phyloP scores from a whole-genome alignment of 345 rosid species.

The Angophora floribunda region DNA sequence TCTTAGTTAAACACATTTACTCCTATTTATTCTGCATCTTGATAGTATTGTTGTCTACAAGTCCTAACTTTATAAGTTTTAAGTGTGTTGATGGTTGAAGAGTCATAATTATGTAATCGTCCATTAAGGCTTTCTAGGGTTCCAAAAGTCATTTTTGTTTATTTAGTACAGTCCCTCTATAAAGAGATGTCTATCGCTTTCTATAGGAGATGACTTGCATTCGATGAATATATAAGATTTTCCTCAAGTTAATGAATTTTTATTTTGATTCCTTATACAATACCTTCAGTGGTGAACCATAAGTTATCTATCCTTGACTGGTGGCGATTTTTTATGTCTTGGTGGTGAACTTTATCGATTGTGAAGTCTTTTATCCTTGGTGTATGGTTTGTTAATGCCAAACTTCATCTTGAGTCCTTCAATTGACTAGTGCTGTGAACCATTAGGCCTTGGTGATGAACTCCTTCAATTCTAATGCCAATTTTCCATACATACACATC shows the following conservation, averaged over 20 bases:
- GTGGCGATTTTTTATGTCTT: neutral
- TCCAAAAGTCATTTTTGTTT: neutral
- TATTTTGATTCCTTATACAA: neutral
- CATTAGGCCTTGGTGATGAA: too few relatives aligned
- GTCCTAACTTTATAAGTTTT: neutral
- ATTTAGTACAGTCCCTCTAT: neutral
- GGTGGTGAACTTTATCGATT: too few relatives aligned
- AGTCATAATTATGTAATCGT: neutral
- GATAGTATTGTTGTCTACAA: neutral
- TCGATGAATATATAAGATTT: neutral
- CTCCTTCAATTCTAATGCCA: neutral
- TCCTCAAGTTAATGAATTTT: neutral
- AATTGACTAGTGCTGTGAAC: neutral
- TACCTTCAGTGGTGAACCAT: neutral
- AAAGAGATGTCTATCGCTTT: neutral
- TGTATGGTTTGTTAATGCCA: too few relatives aligned
- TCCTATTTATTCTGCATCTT: neutral
- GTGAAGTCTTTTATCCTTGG: neutral
- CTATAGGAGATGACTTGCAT: neutral
- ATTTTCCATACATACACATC: neutral
- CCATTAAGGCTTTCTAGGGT: neutral
- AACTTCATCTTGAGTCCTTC: neutral
- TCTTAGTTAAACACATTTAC: neutral
- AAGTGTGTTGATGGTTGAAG: neutral
- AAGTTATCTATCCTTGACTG: neutral